phyloP scores from a whole-genome alignment of 768 basidiomycete species.

The Mycena latifolia region DNA sequence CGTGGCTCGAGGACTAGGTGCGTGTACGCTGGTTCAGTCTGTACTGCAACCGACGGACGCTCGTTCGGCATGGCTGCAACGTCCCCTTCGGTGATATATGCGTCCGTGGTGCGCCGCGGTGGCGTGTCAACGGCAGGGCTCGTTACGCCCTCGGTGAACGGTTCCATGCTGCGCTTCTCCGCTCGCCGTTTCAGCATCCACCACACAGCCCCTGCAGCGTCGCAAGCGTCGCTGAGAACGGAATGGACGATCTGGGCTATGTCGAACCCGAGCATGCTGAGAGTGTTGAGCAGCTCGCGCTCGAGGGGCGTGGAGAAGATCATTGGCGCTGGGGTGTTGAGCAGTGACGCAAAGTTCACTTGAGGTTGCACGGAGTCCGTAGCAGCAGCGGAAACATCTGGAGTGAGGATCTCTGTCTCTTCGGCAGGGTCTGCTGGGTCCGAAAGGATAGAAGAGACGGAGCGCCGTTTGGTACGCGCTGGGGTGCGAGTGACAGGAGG shows the following conservation, averaged over 20 bases:
- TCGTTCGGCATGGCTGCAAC: not conserved
- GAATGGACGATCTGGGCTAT: conserved; percentile 96
- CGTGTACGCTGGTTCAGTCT: conserved; percentile 54
- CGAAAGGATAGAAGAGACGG: conserved; percentile 89
- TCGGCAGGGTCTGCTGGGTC: conserved; percentile 65
- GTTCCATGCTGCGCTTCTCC: conserved; percentile 65
- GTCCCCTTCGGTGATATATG: conserved; percentile 3
- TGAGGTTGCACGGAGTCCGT: conserved; percentile 47
- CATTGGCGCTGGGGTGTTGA: conserved; percentile 76
- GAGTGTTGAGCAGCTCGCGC: conserved; percentile 79
- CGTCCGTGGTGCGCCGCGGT: not conserved
- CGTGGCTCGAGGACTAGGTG: conserved; percentile 45
- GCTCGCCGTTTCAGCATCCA: conserved; percentile 94
- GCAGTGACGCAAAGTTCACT: conserved; percentile 70
- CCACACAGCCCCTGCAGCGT: conserved; percentile 92
- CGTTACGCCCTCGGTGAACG: conserved; percentile 19
- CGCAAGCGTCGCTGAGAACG: conserved; percentile 92
- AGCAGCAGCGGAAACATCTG: conserved; percentile 52
- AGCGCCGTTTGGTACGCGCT: conserved; percentile 94
- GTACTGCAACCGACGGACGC: conserved; percentile 53
- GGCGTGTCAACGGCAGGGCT: conserved; percentile 22
- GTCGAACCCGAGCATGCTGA: conserved; percentile 88
- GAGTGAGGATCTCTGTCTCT: conserved; percentile 55
- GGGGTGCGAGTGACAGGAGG: conserved; percentile 86
- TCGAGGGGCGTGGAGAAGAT: conserved; percentile 92